Evolutionary conservation across 495 filamentous ascomycete species (phyloP), one percentile per base, ranked within the genome.

Genomic region (Staphylotrichum tortipilum): DNA sequence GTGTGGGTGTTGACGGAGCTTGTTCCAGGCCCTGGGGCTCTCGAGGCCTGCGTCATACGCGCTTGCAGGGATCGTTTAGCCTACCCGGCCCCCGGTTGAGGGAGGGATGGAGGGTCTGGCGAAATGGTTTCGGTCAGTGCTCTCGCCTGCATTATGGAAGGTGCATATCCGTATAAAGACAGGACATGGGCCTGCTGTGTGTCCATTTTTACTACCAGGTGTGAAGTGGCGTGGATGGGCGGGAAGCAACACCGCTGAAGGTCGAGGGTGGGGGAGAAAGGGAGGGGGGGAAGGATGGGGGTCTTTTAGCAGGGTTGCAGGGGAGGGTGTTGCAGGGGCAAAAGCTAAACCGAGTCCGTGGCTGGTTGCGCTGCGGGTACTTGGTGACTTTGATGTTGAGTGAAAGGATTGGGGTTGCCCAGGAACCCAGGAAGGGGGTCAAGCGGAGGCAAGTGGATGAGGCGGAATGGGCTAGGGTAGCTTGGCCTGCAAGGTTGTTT

Each of bases 1-100:
- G n/a, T n/a, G n/a, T 55, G 59, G 57, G 54, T 59, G 57, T 61
- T 53, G 59, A 67, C 57, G 56, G 58, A 57, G 63, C 57, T 58
- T 47, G 59, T 52, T 50, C 62, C 58, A 61, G 60, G 57, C 60
- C 55, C 57, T 50, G 58, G 55, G 52, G 46, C 56, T 50, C 46
- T 53, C 48, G 47, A 53, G 53, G 54, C 46, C 58, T 58, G 63
- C 61, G 63, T 66, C 63, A 66, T 63, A 56, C 62, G 61, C 45
- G 49, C 44, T 37, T 47, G 59, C 63, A 66, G 63, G 63, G 63
- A 55, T 64, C 41, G 41, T 53, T 58, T 52, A 59, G 61, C 61
- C 54, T 62, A 50, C 54, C 58, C 51, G 53, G 55, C 57, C 62
- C 49, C 54, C 42, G 35, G 38, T n/a, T n/a, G n/a, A n/a, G 24